phyloP scores from a whole-genome alignment of 129 eudicot genomes.

The Tagetes erecta region DNA sequence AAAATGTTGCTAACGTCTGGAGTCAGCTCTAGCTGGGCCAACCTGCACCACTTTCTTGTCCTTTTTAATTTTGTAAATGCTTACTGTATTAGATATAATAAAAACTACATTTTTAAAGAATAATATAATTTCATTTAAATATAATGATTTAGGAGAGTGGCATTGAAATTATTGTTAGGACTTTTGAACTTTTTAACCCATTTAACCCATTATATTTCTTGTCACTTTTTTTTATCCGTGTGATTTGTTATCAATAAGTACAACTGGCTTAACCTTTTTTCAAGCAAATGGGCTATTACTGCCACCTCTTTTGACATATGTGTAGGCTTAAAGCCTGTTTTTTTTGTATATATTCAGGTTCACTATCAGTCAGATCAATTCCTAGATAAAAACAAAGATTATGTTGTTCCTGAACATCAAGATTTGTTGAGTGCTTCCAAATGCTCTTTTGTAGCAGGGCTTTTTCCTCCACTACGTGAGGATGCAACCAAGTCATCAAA shows the following conservation, averaged over 20 bases:
- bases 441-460: conserved; percentile 84
- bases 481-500: conserved; percentile 70
- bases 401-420: conserved; percentile 94
- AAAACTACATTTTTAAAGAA: neutral
- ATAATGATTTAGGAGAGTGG: neutral
- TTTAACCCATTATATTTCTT: neutral
- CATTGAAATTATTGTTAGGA: neutral
- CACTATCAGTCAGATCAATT: conserved; percentile 85
- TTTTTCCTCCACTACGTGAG: conserved; percentile 78
- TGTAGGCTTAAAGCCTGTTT: conserved; percentile 16
- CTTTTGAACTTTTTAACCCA: neutral
- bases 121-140: neutral
- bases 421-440: conserved; percentile 87
- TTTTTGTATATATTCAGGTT: conserved; percentile 54
- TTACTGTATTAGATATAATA: neutral
- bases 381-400: conserved; percentile 93
- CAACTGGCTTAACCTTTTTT: neutral
- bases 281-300: neutral
- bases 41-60: neutral
- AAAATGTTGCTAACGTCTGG: conserved; percentile 14
- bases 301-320: neutral
- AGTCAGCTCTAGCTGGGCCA: neutral
- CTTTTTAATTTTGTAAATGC: neutral
- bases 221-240: neutral
- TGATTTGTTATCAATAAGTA: neutral